Conservation (phyloP, 2,329 filamentous ascomycete species). For the Talaromyces albobiverticillius region DNA sequence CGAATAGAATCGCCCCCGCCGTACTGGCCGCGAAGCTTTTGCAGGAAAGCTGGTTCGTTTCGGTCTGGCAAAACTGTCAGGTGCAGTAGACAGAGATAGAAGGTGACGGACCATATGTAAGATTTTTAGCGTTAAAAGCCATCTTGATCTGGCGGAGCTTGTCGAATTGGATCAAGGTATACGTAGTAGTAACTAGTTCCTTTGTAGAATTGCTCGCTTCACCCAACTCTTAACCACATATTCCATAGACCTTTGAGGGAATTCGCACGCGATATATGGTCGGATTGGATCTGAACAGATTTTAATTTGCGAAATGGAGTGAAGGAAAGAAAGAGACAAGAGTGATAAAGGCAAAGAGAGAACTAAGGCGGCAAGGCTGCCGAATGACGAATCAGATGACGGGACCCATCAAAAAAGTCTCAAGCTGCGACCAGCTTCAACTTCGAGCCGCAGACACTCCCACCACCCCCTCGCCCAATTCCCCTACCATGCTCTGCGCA, state of each 20-base stretch:
- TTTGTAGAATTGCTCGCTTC: neutral
- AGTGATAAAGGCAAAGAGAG: neutral
- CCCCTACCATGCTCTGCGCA: constrained; percentile 57
- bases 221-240: neutral
- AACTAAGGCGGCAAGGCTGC: constrained; percentile 25
- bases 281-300: too few relatives aligned
- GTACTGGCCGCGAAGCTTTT: constrained; percentile 38
- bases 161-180: neutral
- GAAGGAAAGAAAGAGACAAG: neutral
- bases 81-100: constrained; percentile 6
- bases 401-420: constrained; percentile 22
- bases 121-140: constrained; percentile 43
- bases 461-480: constrained; percentile 19
- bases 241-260: neutral
- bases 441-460: constrained; percentile 23
- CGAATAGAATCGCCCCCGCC: constrained; percentile 32
- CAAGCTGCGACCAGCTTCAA: constrained; percentile 30
- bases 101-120: constrained; percentile 38
- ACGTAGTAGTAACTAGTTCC: neutral
- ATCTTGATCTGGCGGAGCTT: constrained; percentile 21
- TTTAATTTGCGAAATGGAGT: neutral
- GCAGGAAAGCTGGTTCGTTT: constrained; percentile 43
- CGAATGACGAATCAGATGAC: constrained; percentile 27
- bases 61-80: constrained; percentile 28
- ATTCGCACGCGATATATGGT: neutral